Evolutionary conservation across 805 yeast genomes (phyloP), one percentile per base, ranked within the genome.

Genomic region (Kodamaea jinghongensis): DNA sequence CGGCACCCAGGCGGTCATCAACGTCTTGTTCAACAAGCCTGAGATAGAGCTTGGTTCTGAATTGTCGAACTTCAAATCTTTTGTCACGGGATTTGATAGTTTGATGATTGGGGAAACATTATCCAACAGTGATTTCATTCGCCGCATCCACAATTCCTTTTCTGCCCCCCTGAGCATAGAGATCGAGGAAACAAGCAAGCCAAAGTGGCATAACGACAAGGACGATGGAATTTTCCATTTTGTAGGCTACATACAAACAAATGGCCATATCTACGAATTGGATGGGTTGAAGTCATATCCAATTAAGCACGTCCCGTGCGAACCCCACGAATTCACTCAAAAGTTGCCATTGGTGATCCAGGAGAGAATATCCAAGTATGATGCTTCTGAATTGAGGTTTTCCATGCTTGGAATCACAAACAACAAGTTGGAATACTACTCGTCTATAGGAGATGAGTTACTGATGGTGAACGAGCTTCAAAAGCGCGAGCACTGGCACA

Each of bases 1-100:
- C 57, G 87, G 83, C n/a, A 81, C 87, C 1, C 84, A 78, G 50
- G 87, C 86, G 0, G 81, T 81, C 15, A 61, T 81, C 41, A 77
- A 79, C 41, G 61, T 79, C 6, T 57, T 81, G 38, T 49, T 81
- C 43, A 78, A 77, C 50, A 62, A 67, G 38, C 44, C 52, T 6
- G 57, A 49, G 4, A 40, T 79, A 9, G 67, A 67, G 2, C 39
- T 80, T 3, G 86, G 87, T 1, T 56, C 56, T 0, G 76, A 73
- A 26, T 60, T 81, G 41, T 20, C 45, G 2, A 67, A 71, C 40
- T 74, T 81, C 55, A 68, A 67, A 43, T 59, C 60, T 37, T 81
- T 81, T 53, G 74, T 73, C 0, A 54, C 59, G 0, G 73, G 69
- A 0, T 78, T 81, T 48, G 86, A 79, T 48, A 60, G 81, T 0